phyloP scores from a whole-genome alignment of 2,329 filamentous ascomycete species.

The Elsinoe batatas region DNA sequence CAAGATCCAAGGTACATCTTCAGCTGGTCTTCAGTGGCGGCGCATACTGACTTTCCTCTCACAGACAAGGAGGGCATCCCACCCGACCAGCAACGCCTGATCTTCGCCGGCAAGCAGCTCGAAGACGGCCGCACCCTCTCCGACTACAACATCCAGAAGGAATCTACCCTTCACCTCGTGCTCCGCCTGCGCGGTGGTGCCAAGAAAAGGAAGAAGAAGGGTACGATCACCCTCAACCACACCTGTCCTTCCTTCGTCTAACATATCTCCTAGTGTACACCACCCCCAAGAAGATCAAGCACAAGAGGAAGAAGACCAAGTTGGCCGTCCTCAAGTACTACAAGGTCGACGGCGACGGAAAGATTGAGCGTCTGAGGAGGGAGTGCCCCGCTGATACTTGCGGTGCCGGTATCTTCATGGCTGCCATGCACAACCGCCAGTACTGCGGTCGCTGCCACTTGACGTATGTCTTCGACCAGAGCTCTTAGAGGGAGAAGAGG shows the following conservation, averaged over 20 bases:
- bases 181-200: slow-evolving; percentile 95
- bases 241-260: too few relatives aligned
- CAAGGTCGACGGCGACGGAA: slow-evolving; percentile 99
- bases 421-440: slow-evolving; percentile 98
- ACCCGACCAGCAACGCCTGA: slow-evolving; percentile 97
- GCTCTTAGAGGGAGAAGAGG: slow-evolving; percentile 12
- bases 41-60: slow-evolving; percentile 30
- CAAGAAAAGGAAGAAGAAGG: slow-evolving; percentile 99
- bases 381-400: slow-evolving; percentile 94
- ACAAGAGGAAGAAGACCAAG: slow-evolving; percentile 99
- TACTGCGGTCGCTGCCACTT: slow-evolving; percentile 74
- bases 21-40: not conserved
- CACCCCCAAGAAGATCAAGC: slow-evolving; percentile 99
- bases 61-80: slow-evolving; percentile 98
- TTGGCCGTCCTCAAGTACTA: slow-evolving; percentile 99
- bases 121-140: slow-evolving; percentile 97
- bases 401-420: slow-evolving; percentile 99
- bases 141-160: slow-evolving; percentile 99
- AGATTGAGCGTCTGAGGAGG: slow-evolving; percentile 97
- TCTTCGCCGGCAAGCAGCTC: slow-evolving; percentile 99
- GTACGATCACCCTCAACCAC: too few relatives aligned
- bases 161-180: slow-evolving; percentile 96
- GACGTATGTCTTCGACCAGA: slow-evolving; percentile 61
- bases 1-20: slow-evolving; percentile 61
- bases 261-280: slow-evolving; percentile 61